Evolutionary conservation across 83 land plant genomes (phyloP), one percentile per base, ranked within the genome.

Genomic region (Thuja plicata): DNA sequence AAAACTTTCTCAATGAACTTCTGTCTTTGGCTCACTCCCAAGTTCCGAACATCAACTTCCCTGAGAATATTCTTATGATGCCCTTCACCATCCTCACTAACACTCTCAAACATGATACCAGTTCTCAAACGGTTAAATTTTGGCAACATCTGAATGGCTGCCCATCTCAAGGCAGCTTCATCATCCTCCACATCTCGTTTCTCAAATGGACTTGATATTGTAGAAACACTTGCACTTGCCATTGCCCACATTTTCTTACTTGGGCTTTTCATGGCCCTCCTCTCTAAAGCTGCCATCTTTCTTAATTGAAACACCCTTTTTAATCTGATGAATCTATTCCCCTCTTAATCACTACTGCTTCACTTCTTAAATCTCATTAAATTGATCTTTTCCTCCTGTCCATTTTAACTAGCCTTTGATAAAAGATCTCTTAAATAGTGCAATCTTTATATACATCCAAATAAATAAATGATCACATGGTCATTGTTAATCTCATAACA

Each of bases 91-190:
- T 43, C 86, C 0, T 92, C 71, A 24, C 30, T 66, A 66, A 90
- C 78, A 5, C 91, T 89, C 17, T 91, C 80, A 21, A 82, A 24
- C 76, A 95, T 84, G 30, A 95, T 88, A 21, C 93, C 82, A 1
- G 93, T 94, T 70, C 96, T 87, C 62, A 95, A 41, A 21, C 97
- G 89, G 78, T 91, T 88, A 87, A 92, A 94, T 3, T 92, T 93
- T 32, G 96, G 96, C 12, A 95, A 54, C 86, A 88, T 92, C 89
- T 95, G 95, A 2, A 95, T 37, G 5, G 97, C 96, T 2, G 97
- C 97, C 97, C 95, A 94, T 62, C 84, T 86, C 4, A 95, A 90
- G 3, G 97, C 96, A 81, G 94, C 95, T 43, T 94, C 95, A 87
- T 95, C 97, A 50, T 94, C 97, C 41, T 93, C 95, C 17, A 79